Percentiles rank a stretch among this genome's conserved stretches.
These are phyloP conservation scores for Tylopilus sp. DNA, from an alignment of 1,284 basidiomycete species.

Conservation along the genomic window DNA sequence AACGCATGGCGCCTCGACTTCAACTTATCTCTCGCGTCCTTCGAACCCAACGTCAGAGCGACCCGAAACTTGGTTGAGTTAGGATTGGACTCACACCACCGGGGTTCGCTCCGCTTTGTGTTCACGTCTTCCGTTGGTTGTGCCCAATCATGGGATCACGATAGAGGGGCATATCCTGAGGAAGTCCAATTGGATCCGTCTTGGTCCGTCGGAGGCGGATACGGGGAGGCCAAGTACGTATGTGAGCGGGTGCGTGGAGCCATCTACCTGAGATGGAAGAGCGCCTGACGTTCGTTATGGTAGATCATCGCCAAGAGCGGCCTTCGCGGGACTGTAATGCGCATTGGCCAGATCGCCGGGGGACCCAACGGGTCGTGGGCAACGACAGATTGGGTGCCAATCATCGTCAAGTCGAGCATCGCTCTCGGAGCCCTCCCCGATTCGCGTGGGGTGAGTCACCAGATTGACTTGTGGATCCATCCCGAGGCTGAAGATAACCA, in stretches of 20 bases:
- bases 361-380: background rate
- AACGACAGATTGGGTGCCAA: background rate
- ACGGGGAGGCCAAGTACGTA: conserved; percentile 12
- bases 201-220: conserved; percentile 1
- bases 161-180: conserved; percentile 4
- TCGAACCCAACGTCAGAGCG: conserved; percentile 4
- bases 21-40: conserved; percentile 8
- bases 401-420: background rate
- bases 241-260: conserved; percentile 7
- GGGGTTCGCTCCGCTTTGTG: conserved; percentile 1
- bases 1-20: conserved; percentile 15
- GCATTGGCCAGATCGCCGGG: no score
- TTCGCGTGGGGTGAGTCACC: background rate
- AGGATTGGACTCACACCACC: conserved; percentile 2
- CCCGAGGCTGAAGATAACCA: no score
- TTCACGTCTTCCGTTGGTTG: conserved; percentile 10
- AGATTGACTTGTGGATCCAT: no score
- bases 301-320: background rate
- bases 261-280: background rate
- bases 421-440: background rate
- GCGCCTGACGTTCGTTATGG: background rate
- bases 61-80: conserved; percentile 11
- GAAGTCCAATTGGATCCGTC: conserved; percentile 7
- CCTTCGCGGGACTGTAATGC: background rate
- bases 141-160: conserved; percentile 4